phyloP scores from a whole-genome alignment of 495 filamentous ascomycete species.

The Immersiella caudata region DNA sequence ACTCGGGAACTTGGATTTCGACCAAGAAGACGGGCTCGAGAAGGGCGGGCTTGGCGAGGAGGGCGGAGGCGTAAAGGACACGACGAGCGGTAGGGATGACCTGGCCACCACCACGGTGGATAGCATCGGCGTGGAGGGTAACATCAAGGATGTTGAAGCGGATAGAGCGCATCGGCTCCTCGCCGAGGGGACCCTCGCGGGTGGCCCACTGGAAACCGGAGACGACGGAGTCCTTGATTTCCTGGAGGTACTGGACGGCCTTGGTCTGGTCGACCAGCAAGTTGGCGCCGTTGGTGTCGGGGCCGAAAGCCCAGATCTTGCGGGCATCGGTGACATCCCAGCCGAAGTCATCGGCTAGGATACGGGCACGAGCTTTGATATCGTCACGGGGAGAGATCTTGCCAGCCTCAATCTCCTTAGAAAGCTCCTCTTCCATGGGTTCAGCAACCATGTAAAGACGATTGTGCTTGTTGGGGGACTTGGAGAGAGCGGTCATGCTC shows the following conservation, averaged over 20 bases:
- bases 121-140: constrained; percentile 98
- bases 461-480: constrained; percentile 99
- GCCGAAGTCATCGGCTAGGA: constrained; percentile 94
- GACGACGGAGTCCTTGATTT: constrained; percentile 99
- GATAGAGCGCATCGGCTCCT: constrained; percentile 96
- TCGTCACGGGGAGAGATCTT: constrained; percentile 95
- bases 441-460: constrained; percentile 93
- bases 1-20: constrained; percentile 98
- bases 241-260: constrained; percentile 99
- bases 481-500: constrained; percentile 95
- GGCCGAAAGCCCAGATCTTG: constrained; percentile 99
- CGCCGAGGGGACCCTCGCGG: constrained; percentile 93
- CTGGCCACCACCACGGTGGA: constrained; percentile 99
- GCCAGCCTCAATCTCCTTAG: constrained; percentile 86
- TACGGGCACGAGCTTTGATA: constrained; percentile 97
- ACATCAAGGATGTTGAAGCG: constrained; percentile 99
- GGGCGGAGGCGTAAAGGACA: constrained; percentile 89
- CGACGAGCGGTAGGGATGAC: constrained; percentile 97
- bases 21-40: constrained; percentile 98
- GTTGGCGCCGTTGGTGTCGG: constrained; percentile 97
- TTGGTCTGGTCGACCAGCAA: constrained; percentile 99
- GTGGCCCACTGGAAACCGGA: constrained; percentile 99
- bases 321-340: constrained; percentile 99
- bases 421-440: constrained; percentile 88
- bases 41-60: constrained; percentile 88